Conservation (phyloP, 805 yeast species). For the Yarrowia divulgata region DNA sequence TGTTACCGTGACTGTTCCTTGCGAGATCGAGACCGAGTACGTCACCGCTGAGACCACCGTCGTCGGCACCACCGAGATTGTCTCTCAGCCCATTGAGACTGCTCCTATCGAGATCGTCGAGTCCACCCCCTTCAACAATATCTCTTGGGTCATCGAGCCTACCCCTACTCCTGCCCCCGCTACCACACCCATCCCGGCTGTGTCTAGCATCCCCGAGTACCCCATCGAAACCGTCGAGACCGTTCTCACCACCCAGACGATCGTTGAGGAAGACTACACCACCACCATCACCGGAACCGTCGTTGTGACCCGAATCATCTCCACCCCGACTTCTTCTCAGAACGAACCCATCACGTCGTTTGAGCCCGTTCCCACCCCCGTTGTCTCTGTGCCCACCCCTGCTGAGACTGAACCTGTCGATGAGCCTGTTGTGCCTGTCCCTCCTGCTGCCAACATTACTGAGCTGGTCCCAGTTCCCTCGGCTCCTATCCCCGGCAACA, state of each 20-base stretch:
- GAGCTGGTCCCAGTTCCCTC: background rate
- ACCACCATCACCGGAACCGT: conserved; percentile 15
- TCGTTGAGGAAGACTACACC: background rate
- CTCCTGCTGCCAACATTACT: background rate
- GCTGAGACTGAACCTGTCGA: background rate
- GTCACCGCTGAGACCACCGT: conserved; percentile 3
- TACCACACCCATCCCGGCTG: background rate
- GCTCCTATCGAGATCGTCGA: background rate
- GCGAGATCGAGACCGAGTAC: conserved; percentile 14
- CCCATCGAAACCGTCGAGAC: background rate
- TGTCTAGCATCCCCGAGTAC: background rate
- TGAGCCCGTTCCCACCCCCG: conserved; percentile 4
- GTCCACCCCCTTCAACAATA: conserved; percentile 4
- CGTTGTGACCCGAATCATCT: conserved; percentile 1
- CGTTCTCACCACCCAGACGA: conserved; percentile 4
- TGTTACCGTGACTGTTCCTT: conserved; percentile 5
- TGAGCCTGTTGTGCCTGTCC: background rate
- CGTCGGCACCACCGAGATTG: conserved; percentile 5
- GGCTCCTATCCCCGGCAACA: background rate
- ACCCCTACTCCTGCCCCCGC: background rate
- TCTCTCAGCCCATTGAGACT: background rate
- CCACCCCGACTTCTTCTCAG: conserved; percentile 1
- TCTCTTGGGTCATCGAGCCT: background rate
- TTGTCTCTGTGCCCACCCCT: background rate
- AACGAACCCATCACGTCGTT: background rate